Percentiles rank a stretch among this genome's conserved stretches.
Evolutionary conservation across 2,329 filamentous ascomycete genomes (phyloP).

Genomic region (Scopulariopsis brevicaulis): DNA sequence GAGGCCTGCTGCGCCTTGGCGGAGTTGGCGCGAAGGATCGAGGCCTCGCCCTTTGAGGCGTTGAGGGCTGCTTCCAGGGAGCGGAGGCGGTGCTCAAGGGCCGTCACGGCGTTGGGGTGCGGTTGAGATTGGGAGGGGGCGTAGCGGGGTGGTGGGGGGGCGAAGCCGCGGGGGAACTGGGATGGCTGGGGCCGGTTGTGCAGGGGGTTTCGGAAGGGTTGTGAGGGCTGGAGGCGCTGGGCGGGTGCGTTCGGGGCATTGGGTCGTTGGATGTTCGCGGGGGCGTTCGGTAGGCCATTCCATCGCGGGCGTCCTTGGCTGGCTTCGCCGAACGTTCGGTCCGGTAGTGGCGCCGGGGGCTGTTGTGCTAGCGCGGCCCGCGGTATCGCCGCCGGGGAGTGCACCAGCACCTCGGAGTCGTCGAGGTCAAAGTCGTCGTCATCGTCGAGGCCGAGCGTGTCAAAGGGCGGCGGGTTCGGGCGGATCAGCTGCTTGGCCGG

Average conservation of each 20-base stretch:
- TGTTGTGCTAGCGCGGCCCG: neutral
- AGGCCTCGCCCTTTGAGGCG: conserved; percentile 58
- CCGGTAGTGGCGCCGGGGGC: neutral
- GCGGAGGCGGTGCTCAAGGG: conserved; percentile 39
- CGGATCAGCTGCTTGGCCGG: neutral
- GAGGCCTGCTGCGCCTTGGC: conserved; percentile 50
- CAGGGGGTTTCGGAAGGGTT: conserved; percentile 13
- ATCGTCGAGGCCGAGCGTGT: conserved; percentile 27
- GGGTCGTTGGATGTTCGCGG: neutral
- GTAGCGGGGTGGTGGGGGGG: conserved; percentile 14
- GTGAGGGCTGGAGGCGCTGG: conserved; percentile 1
- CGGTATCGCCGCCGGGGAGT: neutral
- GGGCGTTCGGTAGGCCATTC: conserved; percentile 2
- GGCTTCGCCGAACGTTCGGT: conserved; percentile 9
- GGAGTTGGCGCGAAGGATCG: conserved; percentile 63
- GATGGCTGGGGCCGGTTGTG: conserved; percentile 13
- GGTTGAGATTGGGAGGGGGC: conserved; percentile 21
- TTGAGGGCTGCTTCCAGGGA: conserved; percentile 44
- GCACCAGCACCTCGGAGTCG: conserved; percentile 34
- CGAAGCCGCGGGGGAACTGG: conserved; percentile 26
- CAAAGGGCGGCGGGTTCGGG: neutral
- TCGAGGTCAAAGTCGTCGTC: conserved; percentile 41
- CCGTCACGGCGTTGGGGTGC: conserved; percentile 26
- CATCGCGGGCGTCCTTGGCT: neutral
- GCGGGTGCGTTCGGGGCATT: neutral